phyloP scores from a whole-genome alignment of 108 stramenopile genomes.

The Bacterosira constricta region DNA sequence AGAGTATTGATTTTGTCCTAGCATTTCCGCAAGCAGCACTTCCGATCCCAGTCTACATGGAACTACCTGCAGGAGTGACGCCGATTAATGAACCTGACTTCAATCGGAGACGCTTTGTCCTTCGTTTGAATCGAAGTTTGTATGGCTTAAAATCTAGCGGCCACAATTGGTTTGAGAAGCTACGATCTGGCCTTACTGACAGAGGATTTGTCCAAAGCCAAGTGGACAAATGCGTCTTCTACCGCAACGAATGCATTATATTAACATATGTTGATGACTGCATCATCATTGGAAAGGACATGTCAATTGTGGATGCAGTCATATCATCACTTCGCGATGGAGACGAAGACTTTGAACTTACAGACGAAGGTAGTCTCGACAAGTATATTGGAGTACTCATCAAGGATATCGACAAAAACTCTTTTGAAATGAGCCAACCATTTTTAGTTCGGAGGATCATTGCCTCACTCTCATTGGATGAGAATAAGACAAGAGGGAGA shows the following conservation, averaged over 20 bases:
- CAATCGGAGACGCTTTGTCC: background rate
- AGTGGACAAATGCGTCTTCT: background rate
- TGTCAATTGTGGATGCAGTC: background rate
- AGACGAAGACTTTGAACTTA: background rate
- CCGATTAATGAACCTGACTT: background rate
- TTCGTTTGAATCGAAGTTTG: background rate
- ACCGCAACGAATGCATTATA: background rate
- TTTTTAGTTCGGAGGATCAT: background rate
- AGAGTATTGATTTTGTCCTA: conserved; percentile 51
- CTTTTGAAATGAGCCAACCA: background rate
- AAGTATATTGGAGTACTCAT: background rate
- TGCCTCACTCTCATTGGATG: background rate
- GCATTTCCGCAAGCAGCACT: conserved; percentile 55
- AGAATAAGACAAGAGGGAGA: background rate
- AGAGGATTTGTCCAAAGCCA: background rate
- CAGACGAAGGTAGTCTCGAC: conserved; percentile 31
- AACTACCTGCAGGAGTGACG: conserved; percentile 45
- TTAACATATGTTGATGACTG: background rate
- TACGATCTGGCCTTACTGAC: background rate
- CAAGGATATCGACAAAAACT: background rate
- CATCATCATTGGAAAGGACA: background rate
- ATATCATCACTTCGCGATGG: background rate
- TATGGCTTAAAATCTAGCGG: background rate
- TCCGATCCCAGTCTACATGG: conserved; percentile 44
- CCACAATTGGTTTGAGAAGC: background rate